Evolutionary conservation across 2,329 filamentous ascomycete species (phyloP), one percentile per base, ranked within the genome.

Genomic region (Colletotrichum camelliae): DNA sequence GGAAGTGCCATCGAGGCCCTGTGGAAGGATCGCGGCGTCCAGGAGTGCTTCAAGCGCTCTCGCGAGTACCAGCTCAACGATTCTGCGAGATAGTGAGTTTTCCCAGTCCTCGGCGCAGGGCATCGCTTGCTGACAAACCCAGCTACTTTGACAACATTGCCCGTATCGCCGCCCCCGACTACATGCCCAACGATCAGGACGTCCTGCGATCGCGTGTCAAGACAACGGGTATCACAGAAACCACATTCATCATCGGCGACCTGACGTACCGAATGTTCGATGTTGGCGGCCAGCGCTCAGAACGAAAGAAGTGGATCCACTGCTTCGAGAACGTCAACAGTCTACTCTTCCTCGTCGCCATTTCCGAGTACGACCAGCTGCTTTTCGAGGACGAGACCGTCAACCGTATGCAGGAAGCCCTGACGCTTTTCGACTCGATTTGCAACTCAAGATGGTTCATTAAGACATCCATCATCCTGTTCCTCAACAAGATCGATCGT

Each of bases 271-370:
- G 96, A 80, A 98, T 98, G 96, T 98, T 98, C 87, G 96, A 98
- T 82, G 96, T 98, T 61, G 96, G 96, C 90, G 96, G 96, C 79
- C 96, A 98, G 87, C 92, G 96, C 84, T 98, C 95, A 8, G 96
- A 98, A 87, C 93, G 96, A 84, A 98, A 98, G 94, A 98, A 98
- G 92, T 98, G 96, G 96, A 98, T 98, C 81, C 96, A 98, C 89
- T 98, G 96, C 88, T 98, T 98, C 86, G 96, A 98, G 89, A 98
- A 98, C 81, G 96, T 98, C 82, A 98, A 98, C 96, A 12, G 98
- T 98, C 80, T n/a, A n/a, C 94, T 98, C 52, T 98, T 98, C 93
- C 88, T 98, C 72, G 96, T 98, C 79, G 96, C 96, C 86, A 98
- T 98, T 81, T 98, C 96, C 80, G 96, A 98, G 86, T 98, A 98